These are phyloP conservation scores for Scleromitrula shiraiana DNA, from an alignment of 2,329 filamentous ascomycete species.

Conservation along the genomic window DNA sequence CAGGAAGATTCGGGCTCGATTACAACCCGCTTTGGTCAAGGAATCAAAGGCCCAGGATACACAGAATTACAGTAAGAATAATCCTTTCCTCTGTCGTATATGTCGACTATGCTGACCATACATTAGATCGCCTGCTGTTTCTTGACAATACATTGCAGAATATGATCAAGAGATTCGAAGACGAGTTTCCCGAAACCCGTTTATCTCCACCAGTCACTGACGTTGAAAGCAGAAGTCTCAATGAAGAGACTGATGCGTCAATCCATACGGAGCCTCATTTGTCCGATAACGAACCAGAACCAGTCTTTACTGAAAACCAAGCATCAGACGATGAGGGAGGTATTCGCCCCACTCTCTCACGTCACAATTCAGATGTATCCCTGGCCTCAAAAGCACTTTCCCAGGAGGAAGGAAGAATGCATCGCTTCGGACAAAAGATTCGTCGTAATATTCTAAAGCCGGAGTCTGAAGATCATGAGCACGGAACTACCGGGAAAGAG, in stretches of 20 bases:
- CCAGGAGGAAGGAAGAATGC: conserved; percentile 62
- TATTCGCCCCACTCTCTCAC: conserved; percentile 38
- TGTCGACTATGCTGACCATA: background rate
- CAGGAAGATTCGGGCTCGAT: conserved; percentile 73
- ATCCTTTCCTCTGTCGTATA: background rate
- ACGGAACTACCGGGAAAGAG: conserved; percentile 37
- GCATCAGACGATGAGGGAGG: conserved; percentile 34
- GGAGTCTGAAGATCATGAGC: conserved; percentile 18
- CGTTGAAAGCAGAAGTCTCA: background rate
- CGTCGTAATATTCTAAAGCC: conserved; percentile 52
- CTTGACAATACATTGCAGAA: conserved; percentile 79
- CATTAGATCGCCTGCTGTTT: conserved; percentile 66
- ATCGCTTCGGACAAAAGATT: conserved; percentile 59
- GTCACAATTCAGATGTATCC: conserved; percentile 59
- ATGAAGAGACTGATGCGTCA: conserved; percentile 8
- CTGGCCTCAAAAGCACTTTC: conserved; percentile 56
- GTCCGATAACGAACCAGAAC: conserved; percentile 20
- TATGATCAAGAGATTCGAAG: conserved; percentile 93
- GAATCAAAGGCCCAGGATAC: conserved; percentile 66
- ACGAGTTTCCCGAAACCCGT: conserved; percentile 88
- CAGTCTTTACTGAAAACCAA: conserved; percentile 21
- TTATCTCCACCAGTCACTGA: conserved; percentile 21
- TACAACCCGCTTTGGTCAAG: conserved; percentile 76
- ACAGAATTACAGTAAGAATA: conserved; percentile 63
- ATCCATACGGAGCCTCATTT: conserved; percentile 11